These are phyloP conservation scores for Cornus suecica DNA, from an alignment of 148 eudicot genomes.

Conservation along the genomic window DNA sequence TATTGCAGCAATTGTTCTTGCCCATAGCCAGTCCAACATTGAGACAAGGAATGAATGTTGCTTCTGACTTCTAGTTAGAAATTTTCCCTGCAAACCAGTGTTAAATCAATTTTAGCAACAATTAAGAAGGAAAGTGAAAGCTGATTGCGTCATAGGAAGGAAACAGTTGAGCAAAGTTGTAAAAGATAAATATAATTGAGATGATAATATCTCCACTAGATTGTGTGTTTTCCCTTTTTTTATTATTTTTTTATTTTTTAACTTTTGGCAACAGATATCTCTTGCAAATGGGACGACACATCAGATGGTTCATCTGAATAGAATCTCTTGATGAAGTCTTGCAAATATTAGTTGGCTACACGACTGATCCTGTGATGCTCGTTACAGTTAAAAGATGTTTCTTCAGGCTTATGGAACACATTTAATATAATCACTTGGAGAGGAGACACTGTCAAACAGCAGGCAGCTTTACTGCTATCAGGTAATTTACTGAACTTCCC, in stretches of 20 bases:
- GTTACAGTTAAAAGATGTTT: neutral
- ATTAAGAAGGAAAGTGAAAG: neutral
- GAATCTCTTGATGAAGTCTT: neutral
- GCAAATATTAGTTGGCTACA: neutral
- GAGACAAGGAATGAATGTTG: conserved; percentile 46
- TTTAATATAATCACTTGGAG: neutral
- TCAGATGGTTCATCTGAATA: neutral
- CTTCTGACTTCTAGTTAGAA: conserved; percentile 47
- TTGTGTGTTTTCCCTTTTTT: no score
- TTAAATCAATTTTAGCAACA: neutral
- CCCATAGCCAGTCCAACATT: conserved; percentile 71
- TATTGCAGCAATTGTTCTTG: conserved; percentile 59
- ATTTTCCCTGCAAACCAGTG: conserved; percentile 63
- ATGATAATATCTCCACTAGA: neutral
- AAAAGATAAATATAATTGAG: neutral
- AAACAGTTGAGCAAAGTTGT: neutral
- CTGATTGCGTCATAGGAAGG: neutral
- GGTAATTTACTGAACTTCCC: neutral
- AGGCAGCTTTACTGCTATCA: neutral
- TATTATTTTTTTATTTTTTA: no score
- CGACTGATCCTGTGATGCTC: neutral
- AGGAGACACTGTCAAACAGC: neutral
- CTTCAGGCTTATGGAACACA: neutral
- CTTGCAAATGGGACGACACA: neutral
- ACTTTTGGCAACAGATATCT: neutral